These are phyloP conservation scores for Quercus engelmannii DNA, from an alignment of 306 rosid genomes.

Conservation along the genomic window DNA sequence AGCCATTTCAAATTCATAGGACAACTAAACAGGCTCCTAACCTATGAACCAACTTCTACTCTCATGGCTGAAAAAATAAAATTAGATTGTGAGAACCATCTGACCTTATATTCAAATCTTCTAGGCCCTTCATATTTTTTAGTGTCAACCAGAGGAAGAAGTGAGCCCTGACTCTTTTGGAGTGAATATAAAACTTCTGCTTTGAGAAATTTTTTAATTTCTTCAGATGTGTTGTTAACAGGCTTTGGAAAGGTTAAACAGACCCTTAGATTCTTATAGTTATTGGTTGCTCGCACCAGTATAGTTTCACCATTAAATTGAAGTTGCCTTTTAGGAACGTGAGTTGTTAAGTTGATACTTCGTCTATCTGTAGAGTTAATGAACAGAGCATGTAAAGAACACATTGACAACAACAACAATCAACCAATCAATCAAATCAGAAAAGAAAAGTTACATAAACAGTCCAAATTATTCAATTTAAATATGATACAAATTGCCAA, in stretches of 20 bases:
- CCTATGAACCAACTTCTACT: too few species aligned
- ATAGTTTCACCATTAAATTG: too few species aligned
- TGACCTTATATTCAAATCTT: conserved; percentile 77
- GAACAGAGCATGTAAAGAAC: too few species aligned
- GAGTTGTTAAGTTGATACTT: too few species aligned
- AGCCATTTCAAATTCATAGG: too few species aligned
- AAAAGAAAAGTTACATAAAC: neutral
- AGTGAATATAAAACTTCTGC: neutral
- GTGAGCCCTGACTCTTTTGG: conserved; percentile 52
- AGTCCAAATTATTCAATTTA: neutral
- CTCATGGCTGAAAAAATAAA: too few species aligned
- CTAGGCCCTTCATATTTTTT: conserved; percentile 41
- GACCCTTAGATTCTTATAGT: conserved; percentile 38
- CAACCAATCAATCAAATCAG: too few species aligned
- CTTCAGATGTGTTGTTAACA: conserved; percentile 65
- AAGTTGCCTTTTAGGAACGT: too few species aligned
- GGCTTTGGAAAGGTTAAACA: conserved; percentile 71
- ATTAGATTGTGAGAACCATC: conserved; percentile 18
- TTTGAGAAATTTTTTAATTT: conserved; percentile 35
- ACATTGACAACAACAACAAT: neutral
- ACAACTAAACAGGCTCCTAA: too few species aligned
- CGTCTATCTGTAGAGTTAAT: too few species aligned
- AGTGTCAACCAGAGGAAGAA: conserved; percentile 30
- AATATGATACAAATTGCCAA: neutral
- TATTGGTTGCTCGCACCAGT: too few species aligned